These are phyloP conservation scores for Diaporthe capsici DNA, from an alignment of 2,329 filamentous ascomycete genomes.

Conservation along the genomic window DNA sequence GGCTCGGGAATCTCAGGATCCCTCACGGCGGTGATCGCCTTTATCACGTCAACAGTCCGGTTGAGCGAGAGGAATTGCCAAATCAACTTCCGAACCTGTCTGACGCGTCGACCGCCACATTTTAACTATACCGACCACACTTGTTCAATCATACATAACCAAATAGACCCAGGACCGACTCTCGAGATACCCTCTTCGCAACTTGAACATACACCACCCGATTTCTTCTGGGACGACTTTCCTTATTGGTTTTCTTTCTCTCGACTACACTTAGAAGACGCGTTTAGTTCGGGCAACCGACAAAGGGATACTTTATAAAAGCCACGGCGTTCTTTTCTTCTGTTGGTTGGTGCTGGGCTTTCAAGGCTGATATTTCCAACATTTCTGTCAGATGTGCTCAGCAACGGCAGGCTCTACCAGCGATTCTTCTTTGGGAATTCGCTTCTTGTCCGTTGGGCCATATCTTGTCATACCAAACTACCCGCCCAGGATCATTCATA, in stretches of 20 bases:
- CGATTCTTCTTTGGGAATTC: neutral
- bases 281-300: constrained; percentile 42
- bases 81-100: neutral
- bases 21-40: constrained; percentile 13
- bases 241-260: constrained; percentile 23
- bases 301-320: constrained; percentile 37
- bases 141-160: constrained; percentile 3
- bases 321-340: constrained; percentile 32
- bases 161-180: constrained; percentile 11
- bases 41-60: neutral
- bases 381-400: neutral
- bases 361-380: neutral
- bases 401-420: neutral
- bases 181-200: constrained; percentile 41
- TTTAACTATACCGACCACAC: neutral
- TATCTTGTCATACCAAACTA: neutral
- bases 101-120: neutral
- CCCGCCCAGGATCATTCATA: neutral
- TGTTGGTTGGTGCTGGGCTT: constrained; percentile 29
- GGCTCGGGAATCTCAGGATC: constrained; percentile 42
- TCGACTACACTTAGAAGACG: constrained; percentile 38
- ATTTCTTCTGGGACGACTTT: constrained; percentile 29
- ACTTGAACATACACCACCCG: constrained; percentile 36
- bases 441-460: neutral
- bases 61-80: neutral